Base-by-base conservation (phyloP, 495 filamentous ascomycete genomes). In the Aspergillus steynii region DNA sequence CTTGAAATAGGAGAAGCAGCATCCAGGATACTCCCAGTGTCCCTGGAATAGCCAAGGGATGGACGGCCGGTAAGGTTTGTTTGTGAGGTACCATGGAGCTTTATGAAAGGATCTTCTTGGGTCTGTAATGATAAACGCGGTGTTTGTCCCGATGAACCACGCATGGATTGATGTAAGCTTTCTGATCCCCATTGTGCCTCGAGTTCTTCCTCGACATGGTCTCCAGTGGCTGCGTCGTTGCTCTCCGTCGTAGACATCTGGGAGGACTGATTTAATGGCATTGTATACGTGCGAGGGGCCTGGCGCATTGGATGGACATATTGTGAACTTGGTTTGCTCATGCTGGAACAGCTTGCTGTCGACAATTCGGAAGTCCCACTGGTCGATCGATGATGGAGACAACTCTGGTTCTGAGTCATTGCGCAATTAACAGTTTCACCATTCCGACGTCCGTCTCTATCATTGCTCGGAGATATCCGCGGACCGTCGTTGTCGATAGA, bases 261-360 rank as follows among this genome's bases (percentile, higher is more conserved):
- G 58, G 77, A 79, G 0, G 85, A 87, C 27, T 79, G 78, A 34
- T 75, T 73, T 10, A 80, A 66, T n/a, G 85, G 80, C 29, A 83
- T 82, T 2, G 82, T 86, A 67, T 83, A 85, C 12, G 78, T 74
- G 37, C 80, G 75, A 20, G 84, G 82, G 8, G 81, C 83, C 61
- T 85, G 85, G 34, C 83, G 82, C 82, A 86, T 81, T 3, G 85
- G 82, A 66, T 86, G 82, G 25, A 85, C 74, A 65, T 85, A 86
- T 45, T 83, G 80, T 34, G 77, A 75, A 31, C 75, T 77, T 10
- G 81, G 78, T 51, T 80, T 77, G 29, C 75, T 78, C 54, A 74
- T 76, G 64, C 81, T 85, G n/a, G 74, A 74, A 45, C 76, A 75
- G 3, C 74, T 74, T 1, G 76, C 79, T 3, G 64, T 68, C 26